These are phyloP conservation scores for Pholiota conissans DNA, from an alignment of 768 basidiomycete genomes.

Conservation along the genomic window DNA sequence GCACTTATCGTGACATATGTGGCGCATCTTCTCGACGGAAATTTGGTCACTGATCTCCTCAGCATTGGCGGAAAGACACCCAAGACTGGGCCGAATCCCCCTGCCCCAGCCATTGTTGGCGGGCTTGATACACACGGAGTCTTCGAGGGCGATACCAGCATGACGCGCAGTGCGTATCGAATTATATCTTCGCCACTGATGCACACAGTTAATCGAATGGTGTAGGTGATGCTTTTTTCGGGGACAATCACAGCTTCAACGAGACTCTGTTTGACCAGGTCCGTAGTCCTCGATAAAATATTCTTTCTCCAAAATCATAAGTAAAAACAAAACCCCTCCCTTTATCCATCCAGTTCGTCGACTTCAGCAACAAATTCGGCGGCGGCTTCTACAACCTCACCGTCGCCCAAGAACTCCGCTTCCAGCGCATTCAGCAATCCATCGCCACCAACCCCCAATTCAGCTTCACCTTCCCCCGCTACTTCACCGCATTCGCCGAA, in stretches of 20 bases:
- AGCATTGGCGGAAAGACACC: constrained; percentile 23
- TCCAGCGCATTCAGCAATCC: constrained; percentile 22
- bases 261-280: constrained; percentile 22
- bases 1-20: constrained; percentile 15
- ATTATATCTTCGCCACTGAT: too few species aligned
- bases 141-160: constrained; percentile 20
- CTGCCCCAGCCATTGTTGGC: constrained; percentile 21
- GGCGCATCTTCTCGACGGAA: constrained; percentile 22
- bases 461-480: constrained; percentile 19
- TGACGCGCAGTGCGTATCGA: constrained; percentile 8
- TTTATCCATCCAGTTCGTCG: constrained; percentile 17
- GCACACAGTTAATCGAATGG: too few species aligned
- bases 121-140: constrained; percentile 23
- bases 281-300: not conserved
- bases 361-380: constrained; percentile 21
- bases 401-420: constrained; percentile 20
- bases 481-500: constrained; percentile 22
- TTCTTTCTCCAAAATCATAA: too few species aligned
- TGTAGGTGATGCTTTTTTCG: constrained; percentile 20
- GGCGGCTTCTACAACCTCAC: constrained; percentile 22
- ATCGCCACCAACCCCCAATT: constrained; percentile 24
- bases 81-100: constrained; percentile 20
- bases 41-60: constrained; percentile 19
- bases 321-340: too few species aligned
- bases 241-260: constrained; percentile 24